Evolutionary conservation across 2,329 filamentous ascomycete species (phyloP).

Genomic region (Proliferodiscus dingleyae): DNA sequence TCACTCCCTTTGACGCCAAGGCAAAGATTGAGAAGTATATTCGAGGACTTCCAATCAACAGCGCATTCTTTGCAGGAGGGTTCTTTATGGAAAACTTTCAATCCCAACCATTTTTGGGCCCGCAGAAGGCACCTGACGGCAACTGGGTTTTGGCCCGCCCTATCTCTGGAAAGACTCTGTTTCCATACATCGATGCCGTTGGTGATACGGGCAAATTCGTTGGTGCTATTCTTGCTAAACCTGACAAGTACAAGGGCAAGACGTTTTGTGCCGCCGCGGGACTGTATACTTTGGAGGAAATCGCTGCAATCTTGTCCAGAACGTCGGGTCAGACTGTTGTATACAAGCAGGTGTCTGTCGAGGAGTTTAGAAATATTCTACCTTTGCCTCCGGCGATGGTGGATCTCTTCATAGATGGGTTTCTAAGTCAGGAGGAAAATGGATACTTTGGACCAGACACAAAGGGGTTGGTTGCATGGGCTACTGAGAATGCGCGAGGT

Average conservation of each 20-base stretch:
- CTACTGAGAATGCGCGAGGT: not conserved
- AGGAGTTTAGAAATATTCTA: conserved; percentile 8
- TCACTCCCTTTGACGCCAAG: conserved; percentile 33
- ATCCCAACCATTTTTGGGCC: not conserved
- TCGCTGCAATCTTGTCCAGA: conserved; percentile 29
- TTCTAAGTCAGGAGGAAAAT: not conserved
- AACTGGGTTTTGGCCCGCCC: conserved; percentile 14
- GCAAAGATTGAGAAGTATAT: conserved; percentile 31
- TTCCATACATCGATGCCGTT: conserved; percentile 27
- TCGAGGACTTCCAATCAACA: conserved; percentile 37
- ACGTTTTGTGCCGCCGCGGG: conserved; percentile 41
- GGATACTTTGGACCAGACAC: not conserved
- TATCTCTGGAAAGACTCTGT: conserved; percentile 19
- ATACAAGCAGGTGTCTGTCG: conserved; percentile 13
- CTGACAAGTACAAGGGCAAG: conserved; percentile 39
- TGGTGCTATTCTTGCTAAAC: conserved; percentile 38
- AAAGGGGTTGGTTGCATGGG: not conserved
- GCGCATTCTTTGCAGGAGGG: conserved; percentile 41
- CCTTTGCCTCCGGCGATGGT: not conserved
- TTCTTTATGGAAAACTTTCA: conserved; percentile 37
- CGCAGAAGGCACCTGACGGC: conserved; percentile 15
- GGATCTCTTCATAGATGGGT: not conserved
- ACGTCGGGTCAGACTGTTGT: conserved; percentile 30
- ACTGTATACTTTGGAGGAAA: conserved; percentile 31
- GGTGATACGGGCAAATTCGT: conserved; percentile 29